Conservation (phyloP, 2,329 filamentous ascomycete genomes). For the Sclerotinia sclerotiorum region DNA sequence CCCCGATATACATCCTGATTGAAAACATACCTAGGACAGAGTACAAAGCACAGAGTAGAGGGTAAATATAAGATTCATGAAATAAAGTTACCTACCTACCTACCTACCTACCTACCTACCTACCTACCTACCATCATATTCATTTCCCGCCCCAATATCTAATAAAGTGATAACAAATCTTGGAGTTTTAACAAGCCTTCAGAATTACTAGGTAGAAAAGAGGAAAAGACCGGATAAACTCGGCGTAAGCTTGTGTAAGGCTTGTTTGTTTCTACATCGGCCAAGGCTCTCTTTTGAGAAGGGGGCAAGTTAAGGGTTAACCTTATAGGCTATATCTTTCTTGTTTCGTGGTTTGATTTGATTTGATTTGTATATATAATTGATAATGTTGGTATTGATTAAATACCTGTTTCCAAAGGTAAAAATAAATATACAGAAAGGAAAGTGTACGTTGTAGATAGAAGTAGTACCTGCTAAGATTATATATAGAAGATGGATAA, state of each 20-base stretch:
- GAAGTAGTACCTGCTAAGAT: too few relatives aligned
- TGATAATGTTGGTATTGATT: neutral
- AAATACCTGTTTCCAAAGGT: neutral
- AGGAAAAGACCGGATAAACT: neutral
- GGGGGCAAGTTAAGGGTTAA: too few relatives aligned
- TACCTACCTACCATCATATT: neutral
- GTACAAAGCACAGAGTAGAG: too few relatives aligned
- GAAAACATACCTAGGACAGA: neutral
- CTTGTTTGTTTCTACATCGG: conserved; percentile 8
- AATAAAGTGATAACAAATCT: neutral
- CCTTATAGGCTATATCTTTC: too few relatives aligned
- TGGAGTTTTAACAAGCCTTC: neutral
- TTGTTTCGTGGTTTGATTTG: neutral
- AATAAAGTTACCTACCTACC: too few relatives aligned
- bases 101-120: too few relatives aligned
- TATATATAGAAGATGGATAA: neutral
- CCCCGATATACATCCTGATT: neutral
- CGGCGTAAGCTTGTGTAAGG: conserved; percentile 11
- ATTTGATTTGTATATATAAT: neutral
- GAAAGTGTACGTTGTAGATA: too few relatives aligned
- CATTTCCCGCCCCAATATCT: neutral
- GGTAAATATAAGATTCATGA: too few relatives aligned
- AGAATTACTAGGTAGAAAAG: neutral
- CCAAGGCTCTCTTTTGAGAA: conserved; percentile 5
- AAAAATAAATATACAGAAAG: neutral